phyloP scores from a whole-genome alignment of 176 grass and related monocot genomes.

The Eleusine indica region DNA sequence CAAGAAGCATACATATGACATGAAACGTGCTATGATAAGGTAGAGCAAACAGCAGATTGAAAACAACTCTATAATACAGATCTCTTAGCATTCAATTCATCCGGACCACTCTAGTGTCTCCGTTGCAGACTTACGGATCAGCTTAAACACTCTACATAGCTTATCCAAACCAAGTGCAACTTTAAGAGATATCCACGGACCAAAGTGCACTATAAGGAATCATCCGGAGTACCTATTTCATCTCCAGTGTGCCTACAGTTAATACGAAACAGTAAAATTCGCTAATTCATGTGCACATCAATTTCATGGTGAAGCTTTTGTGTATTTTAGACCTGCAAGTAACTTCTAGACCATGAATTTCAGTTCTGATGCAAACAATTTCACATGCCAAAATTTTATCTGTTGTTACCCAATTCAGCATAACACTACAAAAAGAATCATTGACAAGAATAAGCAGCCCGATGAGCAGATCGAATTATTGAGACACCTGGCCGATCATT shows the following conservation, averaged over 20 bases:
- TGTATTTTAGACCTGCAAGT: not conserved
- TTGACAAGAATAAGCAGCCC: slow-evolving; percentile 20
- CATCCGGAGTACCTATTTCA: not conserved
- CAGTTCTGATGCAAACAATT: not conserved
- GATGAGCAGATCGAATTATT: slow-evolving; percentile 2
- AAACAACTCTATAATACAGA: not conserved
- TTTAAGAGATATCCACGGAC: slow-evolving; percentile 3
- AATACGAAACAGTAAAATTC: not conserved
- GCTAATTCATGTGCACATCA: not conserved
- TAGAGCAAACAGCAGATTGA: not conserved
- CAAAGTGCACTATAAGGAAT: not conserved
- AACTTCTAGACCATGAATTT: not conserved
- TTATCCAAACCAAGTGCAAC: not conserved
- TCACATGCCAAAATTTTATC: not conserved
- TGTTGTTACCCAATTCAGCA: not conserved
- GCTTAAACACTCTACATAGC: not conserved
- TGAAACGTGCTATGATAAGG: not conserved
- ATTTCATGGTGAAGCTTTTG: not conserved
- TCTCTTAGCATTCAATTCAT: not conserved
- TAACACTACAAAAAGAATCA: not conserved
- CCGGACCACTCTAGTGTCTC: not conserved
- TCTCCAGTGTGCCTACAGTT: not conserved
- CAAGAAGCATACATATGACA: no score
- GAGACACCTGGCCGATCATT: not conserved
- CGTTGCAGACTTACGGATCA: not conserved